A percentile compares a stretch with the other conserved stretches of the same genome.
phyloP scores from a whole-genome alignment of 1,284 basidiomycete species.

The Phlebopus sp. region DNA sequence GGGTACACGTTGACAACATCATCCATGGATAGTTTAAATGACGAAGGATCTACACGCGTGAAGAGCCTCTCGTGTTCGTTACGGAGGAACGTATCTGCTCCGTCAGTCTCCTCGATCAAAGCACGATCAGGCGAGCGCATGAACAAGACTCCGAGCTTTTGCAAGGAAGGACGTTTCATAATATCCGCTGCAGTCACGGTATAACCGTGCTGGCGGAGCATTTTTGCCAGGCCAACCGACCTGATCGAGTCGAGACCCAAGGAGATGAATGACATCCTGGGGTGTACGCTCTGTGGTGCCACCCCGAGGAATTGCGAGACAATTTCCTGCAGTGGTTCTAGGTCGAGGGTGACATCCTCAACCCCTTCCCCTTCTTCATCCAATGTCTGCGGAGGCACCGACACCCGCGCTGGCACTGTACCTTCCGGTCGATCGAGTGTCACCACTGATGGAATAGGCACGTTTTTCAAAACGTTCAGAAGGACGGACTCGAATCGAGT shows the following conservation, averaged over 20 bases:
- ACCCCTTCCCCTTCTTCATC: slow-evolving; percentile 1
- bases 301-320: slow-evolving; percentile 39
- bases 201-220: slow-evolving; percentile 34
- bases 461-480: slow-evolving; percentile 10
- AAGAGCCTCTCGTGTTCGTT: slow-evolving; percentile 14
- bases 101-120: slow-evolving; percentile 6
- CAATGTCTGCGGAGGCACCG: background rate
- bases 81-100: slow-evolving; percentile 5
- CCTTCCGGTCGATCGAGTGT: background rate
- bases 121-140: slow-evolving; percentile 1
- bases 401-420: background rate
- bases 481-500: slow-evolving; percentile 20
- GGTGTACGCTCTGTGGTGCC: slow-evolving; percentile 24
- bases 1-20: slow-evolving; percentile 40
- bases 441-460: background rate
- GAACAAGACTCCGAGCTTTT: slow-evolving; percentile 5
- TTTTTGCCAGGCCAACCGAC: slow-evolving; percentile 41
- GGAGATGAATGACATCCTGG: slow-evolving; percentile 40
- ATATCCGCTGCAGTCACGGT: slow-evolving; percentile 35
- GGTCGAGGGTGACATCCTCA: slow-evolving; percentile 9
- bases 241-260: slow-evolving; percentile 50
- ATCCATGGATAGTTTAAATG: slow-evolving; percentile 19
- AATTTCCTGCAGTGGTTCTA: slow-evolving; percentile 25
- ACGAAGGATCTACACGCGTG: slow-evolving; percentile 10
- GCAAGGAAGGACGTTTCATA: slow-evolving; percentile 24